Conservation (phyloP, 1,284 basidiomycete species). For the Ceratobasidium sp. region DNA sequence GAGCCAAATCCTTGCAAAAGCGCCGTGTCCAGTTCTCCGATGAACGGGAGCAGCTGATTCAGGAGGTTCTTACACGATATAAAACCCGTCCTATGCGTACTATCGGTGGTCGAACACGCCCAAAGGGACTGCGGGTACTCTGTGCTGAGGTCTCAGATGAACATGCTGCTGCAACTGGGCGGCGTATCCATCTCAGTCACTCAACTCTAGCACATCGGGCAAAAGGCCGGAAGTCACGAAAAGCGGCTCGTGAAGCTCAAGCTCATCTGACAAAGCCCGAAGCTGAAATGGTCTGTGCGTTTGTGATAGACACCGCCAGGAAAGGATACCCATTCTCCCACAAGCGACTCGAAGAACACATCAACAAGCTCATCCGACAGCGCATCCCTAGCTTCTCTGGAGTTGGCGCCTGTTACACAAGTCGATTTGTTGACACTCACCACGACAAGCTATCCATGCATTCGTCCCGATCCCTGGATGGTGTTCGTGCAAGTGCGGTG, state of each 20-base stretch:
- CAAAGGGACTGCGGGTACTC: not conserved
- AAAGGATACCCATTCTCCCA: conserved; percentile 40
- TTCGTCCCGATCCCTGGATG: conserved; percentile 55
- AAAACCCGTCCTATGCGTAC: not conserved
- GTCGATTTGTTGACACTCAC: conserved; percentile 47
- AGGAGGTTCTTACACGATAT: not conserved
- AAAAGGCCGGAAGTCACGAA: not conserved
- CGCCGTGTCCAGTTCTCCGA: too few relatives aligned
- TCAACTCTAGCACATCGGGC: not conserved
- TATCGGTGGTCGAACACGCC: not conserved
- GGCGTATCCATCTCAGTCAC: not conserved
- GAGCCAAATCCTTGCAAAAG: too few relatives aligned
- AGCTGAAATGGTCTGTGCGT: conserved; percentile 21
- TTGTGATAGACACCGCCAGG: not conserved
- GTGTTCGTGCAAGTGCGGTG: conserved; percentile 52
- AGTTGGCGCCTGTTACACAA: conserved; percentile 48
- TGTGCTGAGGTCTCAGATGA: conserved; percentile 4
- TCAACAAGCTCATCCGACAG: conserved; percentile 21
- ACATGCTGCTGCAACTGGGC: conserved; percentile 4
- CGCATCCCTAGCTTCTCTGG: not conserved
- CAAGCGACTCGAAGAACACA: conserved; percentile 1
- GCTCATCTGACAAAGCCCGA: conserved; percentile 25
- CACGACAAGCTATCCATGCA: conserved; percentile 51
- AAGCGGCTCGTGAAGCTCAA: conserved; percentile 10
- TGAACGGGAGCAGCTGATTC: not conserved